Conservation (phyloP, 306 rosid species). For the Luffa acutangula region DNA sequence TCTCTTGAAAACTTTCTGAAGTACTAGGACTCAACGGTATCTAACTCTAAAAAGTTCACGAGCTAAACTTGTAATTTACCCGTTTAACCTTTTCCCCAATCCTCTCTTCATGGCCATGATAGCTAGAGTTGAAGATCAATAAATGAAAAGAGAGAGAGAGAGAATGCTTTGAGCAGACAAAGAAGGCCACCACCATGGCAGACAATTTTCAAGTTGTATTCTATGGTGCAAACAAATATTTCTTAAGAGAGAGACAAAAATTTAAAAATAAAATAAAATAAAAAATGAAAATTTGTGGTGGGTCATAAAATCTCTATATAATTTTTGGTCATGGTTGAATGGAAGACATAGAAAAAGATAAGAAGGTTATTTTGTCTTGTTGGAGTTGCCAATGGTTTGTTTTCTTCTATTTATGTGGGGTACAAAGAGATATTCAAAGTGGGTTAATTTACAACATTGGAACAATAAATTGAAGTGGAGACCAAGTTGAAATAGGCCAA, state of each 20-base stretch:
- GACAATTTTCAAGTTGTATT: background rate
- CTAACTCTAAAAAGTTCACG: too few species aligned
- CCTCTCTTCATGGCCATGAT: background rate
- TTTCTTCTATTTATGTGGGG: background rate
- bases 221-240: background rate
- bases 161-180: background rate
- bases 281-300: background rate
- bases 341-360: background rate
- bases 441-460: background rate
- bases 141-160: background rate
- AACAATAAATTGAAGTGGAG: background rate
- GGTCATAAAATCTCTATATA: background rate
- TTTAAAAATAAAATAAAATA: too few species aligned
- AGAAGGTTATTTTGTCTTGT: background rate
- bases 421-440: background rate
- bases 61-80: too few species aligned
- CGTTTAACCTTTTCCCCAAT: background rate
- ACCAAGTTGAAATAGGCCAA: background rate
- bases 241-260: background rate
- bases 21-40: too few species aligned
- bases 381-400: background rate
- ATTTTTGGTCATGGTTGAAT: background rate
- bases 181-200: background rate
- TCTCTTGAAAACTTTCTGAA: too few species aligned
- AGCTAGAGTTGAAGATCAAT: background rate